These are phyloP conservation scores for Zygosaccharomyces lentus DNA, from an alignment of 805 yeast genomes.

Conservation along the genomic window DNA sequence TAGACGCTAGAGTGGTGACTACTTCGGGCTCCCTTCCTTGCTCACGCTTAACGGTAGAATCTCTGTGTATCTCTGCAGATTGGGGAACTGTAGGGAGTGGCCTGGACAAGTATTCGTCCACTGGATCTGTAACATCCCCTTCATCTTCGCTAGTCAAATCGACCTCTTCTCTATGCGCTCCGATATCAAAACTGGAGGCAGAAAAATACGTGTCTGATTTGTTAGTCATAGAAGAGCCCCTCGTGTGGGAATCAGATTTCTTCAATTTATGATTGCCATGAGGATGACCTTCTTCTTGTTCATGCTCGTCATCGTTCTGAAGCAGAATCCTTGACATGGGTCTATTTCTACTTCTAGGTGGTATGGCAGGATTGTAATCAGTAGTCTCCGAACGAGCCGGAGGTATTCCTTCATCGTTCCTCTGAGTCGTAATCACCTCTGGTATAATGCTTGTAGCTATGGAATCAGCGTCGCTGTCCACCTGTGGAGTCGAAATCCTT, in stretches of 20 bases:
- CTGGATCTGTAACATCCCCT: conserved; percentile 12
- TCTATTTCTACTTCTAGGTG: conserved; percentile 33
- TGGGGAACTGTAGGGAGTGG: conserved; percentile 25
- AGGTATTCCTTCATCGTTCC: conserved; percentile 11
- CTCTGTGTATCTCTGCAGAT: conserved; percentile 9
- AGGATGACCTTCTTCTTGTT: conserved; percentile 20
- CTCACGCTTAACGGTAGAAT: conserved; percentile 10
- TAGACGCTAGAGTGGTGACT: neutral
- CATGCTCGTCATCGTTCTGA: conserved; percentile 24
- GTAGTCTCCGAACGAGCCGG: conserved; percentile 25
- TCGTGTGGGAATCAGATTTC: conserved; percentile 7
- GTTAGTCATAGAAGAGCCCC: conserved; percentile 12
- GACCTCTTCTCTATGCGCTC: conserved; percentile 9
- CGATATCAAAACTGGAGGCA: conserved; percentile 18
- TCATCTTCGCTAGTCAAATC: conserved; percentile 1
- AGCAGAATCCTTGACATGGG: conserved; percentile 29
- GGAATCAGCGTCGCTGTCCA: conserved; percentile 18
- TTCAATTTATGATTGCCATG: conserved; percentile 6
- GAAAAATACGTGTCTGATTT: conserved; percentile 28
- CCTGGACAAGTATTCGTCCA: conserved; percentile 17
- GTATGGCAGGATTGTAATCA: conserved; percentile 30
- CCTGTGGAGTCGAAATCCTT: conserved; percentile 1
- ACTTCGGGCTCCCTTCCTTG: conserved; percentile 2
- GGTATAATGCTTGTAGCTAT: conserved; percentile 29
- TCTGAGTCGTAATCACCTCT: conserved; percentile 19